phyloP scores from a whole-genome alignment of 441 rosid genomes.

The Pelargonium myrrhifolium region DNA sequence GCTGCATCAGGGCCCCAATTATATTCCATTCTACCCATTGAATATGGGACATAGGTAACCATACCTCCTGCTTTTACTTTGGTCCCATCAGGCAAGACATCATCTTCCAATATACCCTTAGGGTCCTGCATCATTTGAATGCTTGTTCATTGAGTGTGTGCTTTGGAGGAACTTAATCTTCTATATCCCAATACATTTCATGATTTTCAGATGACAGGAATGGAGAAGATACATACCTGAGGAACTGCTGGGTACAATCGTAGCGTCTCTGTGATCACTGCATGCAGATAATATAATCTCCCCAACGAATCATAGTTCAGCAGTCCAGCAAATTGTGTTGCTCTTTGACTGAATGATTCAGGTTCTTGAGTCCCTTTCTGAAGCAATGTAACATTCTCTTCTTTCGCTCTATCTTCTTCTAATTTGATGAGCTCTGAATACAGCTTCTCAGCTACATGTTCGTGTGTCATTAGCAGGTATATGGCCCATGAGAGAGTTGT shows the following conservation, averaged over 20 bases:
- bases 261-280: conserved; percentile 81
- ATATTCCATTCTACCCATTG: conserved; percentile 88
- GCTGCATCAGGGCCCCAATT: conserved; percentile 92
- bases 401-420: conserved; percentile 55
- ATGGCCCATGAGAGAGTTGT: conserved; percentile 91
- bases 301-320: conserved; percentile 70
- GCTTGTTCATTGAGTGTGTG: neutral
- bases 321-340: conserved; percentile 47
- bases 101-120: conserved; percentile 72
- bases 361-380: conserved; percentile 31
- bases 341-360: conserved; percentile 46
- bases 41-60: conserved; percentile 93
- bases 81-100: conserved; percentile 83
- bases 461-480: conserved; percentile 64
- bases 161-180: neutral
- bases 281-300: conserved; percentile 69
- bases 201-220: neutral
- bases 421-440: conserved; percentile 55
- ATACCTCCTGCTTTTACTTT: conserved; percentile 87
- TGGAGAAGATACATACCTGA: conserved; percentile 39
- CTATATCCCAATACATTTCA: neutral
- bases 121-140: conserved; percentile 50
- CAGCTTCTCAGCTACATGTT: conserved; percentile 56
- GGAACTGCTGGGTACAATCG: conserved; percentile 93
- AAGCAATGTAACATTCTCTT: conserved; percentile 36